A percentile compares a stretch with the other conserved stretches of the same genome.
Evolutionary conservation across 2,329 filamentous ascomycete genomes (phyloP).

Genomic region (Stenocarpella maydis): DNA sequence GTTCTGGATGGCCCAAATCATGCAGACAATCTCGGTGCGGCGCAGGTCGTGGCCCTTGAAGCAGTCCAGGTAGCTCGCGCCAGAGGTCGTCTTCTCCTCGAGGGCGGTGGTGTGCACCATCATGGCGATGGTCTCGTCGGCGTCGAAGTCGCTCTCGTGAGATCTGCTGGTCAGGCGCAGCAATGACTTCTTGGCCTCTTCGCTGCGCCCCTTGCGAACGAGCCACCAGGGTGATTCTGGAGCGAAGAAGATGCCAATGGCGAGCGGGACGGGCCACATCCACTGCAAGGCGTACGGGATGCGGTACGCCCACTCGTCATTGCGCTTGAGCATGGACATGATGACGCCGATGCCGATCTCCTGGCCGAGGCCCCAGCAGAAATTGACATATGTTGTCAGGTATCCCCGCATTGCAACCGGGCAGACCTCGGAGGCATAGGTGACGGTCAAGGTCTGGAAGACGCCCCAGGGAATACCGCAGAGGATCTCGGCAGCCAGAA

Average conservation of each 20-base stretch:
- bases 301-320: slow-evolving; percentile 70
- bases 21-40: slow-evolving; percentile 77
- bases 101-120: slow-evolving; percentile 89
- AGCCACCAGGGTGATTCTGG: slow-evolving; percentile 80
- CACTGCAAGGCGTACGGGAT: slow-evolving; percentile 79
- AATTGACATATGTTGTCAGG: slow-evolving; percentile 78
- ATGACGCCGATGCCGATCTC: slow-evolving; percentile 78
- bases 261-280: slow-evolving; percentile 77
- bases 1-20: slow-evolving; percentile 71
- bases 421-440: slow-evolving; percentile 77
- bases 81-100: slow-evolving; percentile 77
- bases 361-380: slow-evolving; percentile 81
- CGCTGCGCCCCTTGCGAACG: slow-evolving; percentile 70
- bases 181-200: slow-evolving; percentile 72
- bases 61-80: slow-evolving; percentile 81
- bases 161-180: slow-evolving; percentile 70
- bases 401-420: slow-evolving; percentile 76
- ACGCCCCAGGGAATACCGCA: slow-evolving; percentile 71
- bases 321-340: slow-evolving; percentile 69
- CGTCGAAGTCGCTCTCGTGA: slow-evolving; percentile 75
- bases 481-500: slow-evolving; percentile 69
- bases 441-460: slow-evolving; percentile 65
- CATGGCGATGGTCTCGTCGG: slow-evolving; percentile 88
- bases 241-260: slow-evolving; percentile 72
- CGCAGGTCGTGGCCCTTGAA: slow-evolving; percentile 82